Evolutionary conservation across 2,329 filamentous ascomycete species (phyloP).

Genomic region (Coniochaeta sp.): DNA sequence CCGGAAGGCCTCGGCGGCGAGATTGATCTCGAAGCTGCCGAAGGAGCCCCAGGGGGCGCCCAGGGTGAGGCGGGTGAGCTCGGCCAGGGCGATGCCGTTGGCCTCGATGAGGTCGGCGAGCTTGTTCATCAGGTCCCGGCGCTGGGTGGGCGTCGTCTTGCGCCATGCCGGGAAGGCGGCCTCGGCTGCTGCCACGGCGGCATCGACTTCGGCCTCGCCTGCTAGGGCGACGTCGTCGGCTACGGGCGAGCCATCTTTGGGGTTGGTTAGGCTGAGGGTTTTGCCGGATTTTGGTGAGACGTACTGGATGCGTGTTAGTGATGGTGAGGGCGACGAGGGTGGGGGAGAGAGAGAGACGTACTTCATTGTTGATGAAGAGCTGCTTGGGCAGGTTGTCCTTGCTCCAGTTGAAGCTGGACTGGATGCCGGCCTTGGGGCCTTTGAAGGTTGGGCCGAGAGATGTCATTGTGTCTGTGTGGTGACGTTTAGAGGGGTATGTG

Average conservation of each 20-base stretch:
- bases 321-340: neutral
- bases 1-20: neutral
- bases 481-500: too few species aligned
- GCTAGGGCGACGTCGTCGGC: neutral
- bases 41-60: neutral
- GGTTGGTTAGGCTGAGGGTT: neutral
- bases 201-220: neutral
- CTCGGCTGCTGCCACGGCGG: neutral
- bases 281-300: neutral
- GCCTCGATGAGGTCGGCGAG: slow-evolving; percentile 2
- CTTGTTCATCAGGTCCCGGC: neutral
- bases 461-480: slow-evolving; percentile 12
- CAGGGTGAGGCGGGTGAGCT: neutral
- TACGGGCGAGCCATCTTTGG: neutral
- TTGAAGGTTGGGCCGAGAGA: slow-evolving; percentile 17
- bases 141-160: neutral
- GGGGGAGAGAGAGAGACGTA: neutral
- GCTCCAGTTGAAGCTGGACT: slow-evolving; percentile 17
- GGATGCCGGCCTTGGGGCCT: slow-evolving; percentile 3
- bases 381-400: slow-evolving; percentile 19
- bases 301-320: neutral
- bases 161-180: neutral
- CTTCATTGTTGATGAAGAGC: neutral
- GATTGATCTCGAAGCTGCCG: neutral
- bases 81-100: neutral